phyloP scores from a whole-genome alignment of 495 filamentous ascomycete species.

The Diplogelasinospora grovesii region DNA sequence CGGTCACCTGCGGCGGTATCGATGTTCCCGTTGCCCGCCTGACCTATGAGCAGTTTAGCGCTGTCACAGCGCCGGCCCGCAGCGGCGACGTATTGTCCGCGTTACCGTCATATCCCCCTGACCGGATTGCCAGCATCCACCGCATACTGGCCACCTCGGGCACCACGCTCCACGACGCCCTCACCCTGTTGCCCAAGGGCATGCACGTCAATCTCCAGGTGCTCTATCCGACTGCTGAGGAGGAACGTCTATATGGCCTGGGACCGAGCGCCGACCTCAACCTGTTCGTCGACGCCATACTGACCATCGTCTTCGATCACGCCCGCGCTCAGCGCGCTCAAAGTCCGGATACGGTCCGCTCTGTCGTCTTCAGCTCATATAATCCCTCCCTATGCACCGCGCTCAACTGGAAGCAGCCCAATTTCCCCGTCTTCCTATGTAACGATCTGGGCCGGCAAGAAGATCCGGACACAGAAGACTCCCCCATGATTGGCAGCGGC shows the following conservation, averaged over 20 bases:
- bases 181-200: constrained; percentile 62
- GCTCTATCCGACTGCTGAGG: constrained; percentile 66
- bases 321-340: constrained; percentile 66
- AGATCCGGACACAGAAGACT: constrained; percentile 1
- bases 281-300: constrained; percentile 71
- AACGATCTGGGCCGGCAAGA: constrained; percentile 72
- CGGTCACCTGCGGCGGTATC: constrained; percentile 69
- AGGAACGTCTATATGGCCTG: constrained; percentile 61
- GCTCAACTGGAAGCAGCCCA: constrained; percentile 98
- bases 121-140: constrained; percentile 60
- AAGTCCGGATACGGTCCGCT: constrained; percentile 61
- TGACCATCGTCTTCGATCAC: constrained; percentile 85
- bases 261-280: constrained; percentile 79
- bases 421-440: constrained; percentile 92
- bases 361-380: constrained; percentile 86
- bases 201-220: constrained; percentile 85
- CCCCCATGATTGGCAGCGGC: not conserved
- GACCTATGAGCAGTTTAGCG: constrained; percentile 64
- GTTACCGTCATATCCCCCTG: constrained; percentile 36
- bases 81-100: constrained; percentile 39
- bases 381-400: constrained; percentile 86
- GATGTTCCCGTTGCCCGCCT: constrained; percentile 73
- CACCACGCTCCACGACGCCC: constrained; percentile 64
- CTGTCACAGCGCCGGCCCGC: constrained; percentile 50
- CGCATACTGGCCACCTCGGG: constrained; percentile 66